Evolutionary conservation across 352 stramenopile species (phyloP).

Genomic region (Globisporangium cystogenes): DNA sequence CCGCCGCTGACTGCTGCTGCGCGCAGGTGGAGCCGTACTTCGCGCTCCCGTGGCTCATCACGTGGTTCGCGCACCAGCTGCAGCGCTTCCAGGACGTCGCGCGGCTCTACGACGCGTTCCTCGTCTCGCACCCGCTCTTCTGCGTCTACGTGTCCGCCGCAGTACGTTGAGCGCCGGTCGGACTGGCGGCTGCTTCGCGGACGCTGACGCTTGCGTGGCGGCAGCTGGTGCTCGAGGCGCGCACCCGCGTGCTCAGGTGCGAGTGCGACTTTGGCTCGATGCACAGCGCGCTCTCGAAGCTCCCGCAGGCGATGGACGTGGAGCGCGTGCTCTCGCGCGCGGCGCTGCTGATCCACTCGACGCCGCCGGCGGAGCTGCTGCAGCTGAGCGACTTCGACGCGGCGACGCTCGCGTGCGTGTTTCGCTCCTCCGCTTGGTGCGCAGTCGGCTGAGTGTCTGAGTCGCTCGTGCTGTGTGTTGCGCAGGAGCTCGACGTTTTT

Average conservation of each 20-base stretch:
- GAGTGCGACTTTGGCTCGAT: conserved; percentile 77
- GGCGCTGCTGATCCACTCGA: conserved; percentile 52
- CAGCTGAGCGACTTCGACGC: conserved; percentile 16
- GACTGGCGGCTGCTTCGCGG: not conserved
- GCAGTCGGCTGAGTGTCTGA: conserved; percentile 64
- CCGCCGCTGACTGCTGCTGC: not conserved
- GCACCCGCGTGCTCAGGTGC: conserved; percentile 49
- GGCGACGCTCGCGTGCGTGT: conserved; percentile 14
- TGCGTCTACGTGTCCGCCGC: conserved; percentile 88
- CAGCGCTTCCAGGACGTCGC: conserved; percentile 82
- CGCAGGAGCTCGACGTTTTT: conserved; percentile 89
- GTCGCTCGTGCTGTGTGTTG: conserved; percentile 92
- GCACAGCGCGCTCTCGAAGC: conserved; percentile 65
- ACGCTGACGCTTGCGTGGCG: not conserved
- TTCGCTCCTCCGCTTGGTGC: conserved; percentile 73
- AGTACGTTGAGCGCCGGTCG: conserved; percentile 13
- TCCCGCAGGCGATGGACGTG: conserved; percentile 69
- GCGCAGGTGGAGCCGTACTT: conserved; percentile 92
- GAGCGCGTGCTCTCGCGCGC: conserved; percentile 54
- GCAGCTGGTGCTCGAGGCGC: conserved; percentile 50
- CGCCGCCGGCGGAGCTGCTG: conserved; percentile 33
- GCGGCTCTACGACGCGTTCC: conserved; percentile 91
- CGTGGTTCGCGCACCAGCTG: conserved; percentile 93
- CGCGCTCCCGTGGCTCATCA: conserved; percentile 92
- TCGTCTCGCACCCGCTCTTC: conserved; percentile 91